Evolutionary conservation across 2,329 filamentous ascomycete genomes (phyloP), one percentile per base, ranked within the genome.

Genomic region (Xylariaceae sp.): DNA sequence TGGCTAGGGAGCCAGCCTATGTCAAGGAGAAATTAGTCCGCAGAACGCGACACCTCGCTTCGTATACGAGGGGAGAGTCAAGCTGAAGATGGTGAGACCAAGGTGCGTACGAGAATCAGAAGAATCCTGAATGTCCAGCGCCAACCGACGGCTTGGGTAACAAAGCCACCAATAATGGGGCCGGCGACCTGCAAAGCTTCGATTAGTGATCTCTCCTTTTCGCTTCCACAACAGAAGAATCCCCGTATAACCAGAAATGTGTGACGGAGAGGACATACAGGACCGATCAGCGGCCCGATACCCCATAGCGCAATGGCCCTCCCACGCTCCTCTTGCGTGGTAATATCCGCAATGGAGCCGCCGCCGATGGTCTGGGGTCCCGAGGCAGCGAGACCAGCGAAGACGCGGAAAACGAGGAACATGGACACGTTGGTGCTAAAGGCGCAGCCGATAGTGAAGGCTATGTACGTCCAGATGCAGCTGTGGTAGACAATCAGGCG

Each of bases 111-210:
- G n/a, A 59, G 32, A 29, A 65, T 64, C 3, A 53, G 43, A 15
- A 64, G 48, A 15, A 66, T 45, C 53, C 62, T 59, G 38, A 63
- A 64, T 2, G 53, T 59, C 72, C 72, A 76, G 16, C 71, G 64
- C 73, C 72, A 76, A 5, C 68, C 64, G 12, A 59, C 47, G 14
- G 41, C 40, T 40, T 59, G 37, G 8, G 52, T 51, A 0, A 61
- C 47, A 31, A 61, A 64, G 4, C 61, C 59, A 28, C 60, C 60
- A 17, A 69, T 61, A n/a, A 74, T 62, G 2, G 71, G 72, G 1
- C 71, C 71, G 24, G 73, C 47, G 1, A 60, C 53, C 40, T 44
- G 18, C 52, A 19, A 11, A 19, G n/a, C n/a, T n/a, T n/a, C n/a
- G n/a, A n/a, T n/a, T n/a, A n/a, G n/a, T n/a, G n/a, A n/a, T n/a